Percentiles rank a stretch among this genome's conserved stretches.
Evolutionary conservation across 2,329 filamentous ascomycete species (phyloP).

Genomic region (Trematosphaeria pertusa): DNA sequence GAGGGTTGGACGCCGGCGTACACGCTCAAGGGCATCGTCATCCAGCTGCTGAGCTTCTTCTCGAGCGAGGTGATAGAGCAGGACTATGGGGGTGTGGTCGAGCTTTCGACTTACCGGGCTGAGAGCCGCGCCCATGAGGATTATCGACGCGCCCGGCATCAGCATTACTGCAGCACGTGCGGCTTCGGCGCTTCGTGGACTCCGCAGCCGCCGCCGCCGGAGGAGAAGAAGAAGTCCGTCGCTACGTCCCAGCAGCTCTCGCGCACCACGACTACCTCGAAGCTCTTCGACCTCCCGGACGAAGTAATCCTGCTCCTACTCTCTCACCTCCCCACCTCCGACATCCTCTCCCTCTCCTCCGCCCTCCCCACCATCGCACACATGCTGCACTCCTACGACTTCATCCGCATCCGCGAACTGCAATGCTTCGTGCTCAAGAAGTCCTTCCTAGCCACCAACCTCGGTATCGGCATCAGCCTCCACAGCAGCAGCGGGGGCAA

Average conservation of each 20-base stretch:
- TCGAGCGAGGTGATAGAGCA: slow-evolving; percentile 57
- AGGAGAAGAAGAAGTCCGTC: not conserved
- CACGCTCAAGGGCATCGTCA: slow-evolving; percentile 58
- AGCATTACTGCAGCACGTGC: slow-evolving; percentile 4
- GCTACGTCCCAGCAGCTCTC: not conserved
- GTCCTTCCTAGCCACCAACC: slow-evolving; percentile 46
- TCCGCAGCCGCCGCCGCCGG: not conserved
- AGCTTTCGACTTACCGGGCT: slow-evolving; percentile 30
- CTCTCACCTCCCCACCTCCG: slow-evolving; percentile 31
- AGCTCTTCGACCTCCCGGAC: slow-evolving; percentile 46
- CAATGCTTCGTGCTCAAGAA: slow-evolving; percentile 58
- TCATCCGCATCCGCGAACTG: slow-evolving; percentile 54
- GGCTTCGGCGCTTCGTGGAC: slow-evolving; percentile 3
- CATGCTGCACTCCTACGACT: slow-evolving; percentile 44
- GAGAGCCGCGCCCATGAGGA: not conserved
- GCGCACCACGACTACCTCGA: not conserved
- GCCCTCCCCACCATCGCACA: slow-evolving; percentile 47
- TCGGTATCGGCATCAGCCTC: slow-evolving; percentile 54
- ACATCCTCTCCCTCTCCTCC: slow-evolving; percentile 47
- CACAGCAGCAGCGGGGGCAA: slow-evolving; percentile 19
- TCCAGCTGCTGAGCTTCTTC: slow-evolving; percentile 62
- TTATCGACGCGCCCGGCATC: not conserved
- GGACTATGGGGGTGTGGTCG: slow-evolving; percentile 29
- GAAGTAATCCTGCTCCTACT: slow-evolving; percentile 50
- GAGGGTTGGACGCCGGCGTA: slow-evolving; percentile 60